Evolutionary conservation across 1,284 basidiomycete genomes (phyloP).

Genomic region (Puccinia triticina): DNA sequence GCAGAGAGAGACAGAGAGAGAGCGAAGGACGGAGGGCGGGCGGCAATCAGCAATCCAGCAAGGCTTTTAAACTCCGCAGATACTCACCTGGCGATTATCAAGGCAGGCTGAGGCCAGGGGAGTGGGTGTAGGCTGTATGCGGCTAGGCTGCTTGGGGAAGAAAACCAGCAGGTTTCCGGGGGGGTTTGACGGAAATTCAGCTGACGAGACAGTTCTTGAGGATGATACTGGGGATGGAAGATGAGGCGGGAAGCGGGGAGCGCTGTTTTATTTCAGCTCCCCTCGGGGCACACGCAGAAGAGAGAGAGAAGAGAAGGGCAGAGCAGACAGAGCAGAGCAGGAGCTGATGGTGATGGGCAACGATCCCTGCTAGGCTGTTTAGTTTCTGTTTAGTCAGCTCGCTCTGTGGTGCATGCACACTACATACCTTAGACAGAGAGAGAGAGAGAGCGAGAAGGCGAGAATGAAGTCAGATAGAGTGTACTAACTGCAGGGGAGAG

Average conservation of each 20-base stretch:
- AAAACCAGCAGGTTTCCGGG: background rate
- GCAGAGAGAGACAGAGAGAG: background rate
- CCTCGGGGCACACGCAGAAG: background rate
- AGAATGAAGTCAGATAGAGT: too few species aligned
- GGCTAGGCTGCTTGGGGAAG: background rate
- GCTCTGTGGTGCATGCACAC: too few species aligned
- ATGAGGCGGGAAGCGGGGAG: background rate
- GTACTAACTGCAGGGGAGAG: too few species aligned
- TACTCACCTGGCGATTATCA: background rate
- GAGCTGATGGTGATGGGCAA: too few species aligned
- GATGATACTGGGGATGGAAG: background rate
- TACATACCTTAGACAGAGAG: too few species aligned
- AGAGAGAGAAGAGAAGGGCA: background rate
- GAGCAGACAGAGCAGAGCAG: too few species aligned
- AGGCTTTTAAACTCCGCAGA: background rate
- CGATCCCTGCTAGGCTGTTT: too few species aligned
- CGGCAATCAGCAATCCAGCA: background rate
- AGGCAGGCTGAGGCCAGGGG: constrained; percentile 1
- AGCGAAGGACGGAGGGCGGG: background rate
- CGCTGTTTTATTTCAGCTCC: background rate
- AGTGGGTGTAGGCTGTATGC: background rate
- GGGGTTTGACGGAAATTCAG: background rate
- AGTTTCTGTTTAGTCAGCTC: too few species aligned
- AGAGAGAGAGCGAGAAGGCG: too few species aligned
- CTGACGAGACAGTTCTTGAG: background rate